phyloP scores from a whole-genome alignment of 352 stramenopile species.

The Thalassiosira hispida region DNA sequence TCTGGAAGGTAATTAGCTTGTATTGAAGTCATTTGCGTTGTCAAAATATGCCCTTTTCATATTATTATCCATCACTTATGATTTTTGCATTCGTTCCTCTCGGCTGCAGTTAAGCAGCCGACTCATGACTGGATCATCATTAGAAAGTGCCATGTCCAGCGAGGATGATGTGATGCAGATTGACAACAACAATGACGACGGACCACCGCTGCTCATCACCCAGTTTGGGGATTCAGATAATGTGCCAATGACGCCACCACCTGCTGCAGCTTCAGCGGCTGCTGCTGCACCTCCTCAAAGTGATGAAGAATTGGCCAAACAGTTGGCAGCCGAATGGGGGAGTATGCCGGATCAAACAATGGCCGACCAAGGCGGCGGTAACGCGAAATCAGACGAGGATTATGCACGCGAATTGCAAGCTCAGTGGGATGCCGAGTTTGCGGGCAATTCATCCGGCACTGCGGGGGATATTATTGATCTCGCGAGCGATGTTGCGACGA shows the following conservation, averaged over 20 bases:
- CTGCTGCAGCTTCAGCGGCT: neutral
- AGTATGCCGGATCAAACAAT: constrained; percentile 21
- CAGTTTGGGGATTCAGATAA: constrained; percentile 20
- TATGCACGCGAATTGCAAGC: constrained; percentile 57
- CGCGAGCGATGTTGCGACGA: constrained; percentile 18
- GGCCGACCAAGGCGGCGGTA: neutral
- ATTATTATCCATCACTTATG: no score
- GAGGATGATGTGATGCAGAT: constrained; percentile 12
- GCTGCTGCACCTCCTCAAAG: constrained; percentile 24
- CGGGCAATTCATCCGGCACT: neutral
- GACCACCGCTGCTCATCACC: constrained; percentile 18
- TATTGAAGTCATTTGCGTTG: no score
- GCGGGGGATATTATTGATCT: constrained; percentile 12
- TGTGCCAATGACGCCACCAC: neutral
- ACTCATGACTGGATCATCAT: constrained; percentile 63
- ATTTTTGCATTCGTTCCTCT: no score
- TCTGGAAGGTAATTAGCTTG: constrained; percentile 90
- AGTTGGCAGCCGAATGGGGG: constrained; percentile 59
- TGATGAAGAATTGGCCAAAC: constrained; percentile 62
- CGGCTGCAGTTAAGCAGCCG: no score
- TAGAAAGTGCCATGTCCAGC: constrained; percentile 58
- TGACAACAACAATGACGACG: constrained; percentile 5
- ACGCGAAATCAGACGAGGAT: constrained; percentile 53
- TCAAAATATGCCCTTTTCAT: no score
- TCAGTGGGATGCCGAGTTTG: constrained; percentile 57